Base-by-base conservation (phyloP, 2,329 filamentous ascomycete species). In the Plectosphaerella plurivora region DNA sequence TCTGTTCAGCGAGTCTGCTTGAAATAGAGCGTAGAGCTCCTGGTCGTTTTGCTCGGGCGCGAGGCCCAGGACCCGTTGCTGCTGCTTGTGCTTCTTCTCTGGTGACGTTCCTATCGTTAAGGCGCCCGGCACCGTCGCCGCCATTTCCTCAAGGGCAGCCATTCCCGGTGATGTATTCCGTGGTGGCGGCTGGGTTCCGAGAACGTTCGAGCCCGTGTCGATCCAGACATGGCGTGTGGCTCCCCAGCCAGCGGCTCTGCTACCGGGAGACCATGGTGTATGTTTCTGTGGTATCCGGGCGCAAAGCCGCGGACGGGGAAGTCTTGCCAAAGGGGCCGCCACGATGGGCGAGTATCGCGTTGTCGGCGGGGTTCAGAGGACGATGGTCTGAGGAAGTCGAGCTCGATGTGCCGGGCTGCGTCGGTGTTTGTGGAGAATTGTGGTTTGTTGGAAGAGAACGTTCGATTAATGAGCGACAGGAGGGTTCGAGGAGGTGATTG, bases 301-400 rank as follows among this genome's bases (percentile, higher is more conserved):
- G 64, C 68, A 66, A 61, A 71, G 66, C 69, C 75, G 73, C 67
- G 68, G 65, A 60, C 70, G 66, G 59, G 68, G 69, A 53, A 65
- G 52, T 55, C 58, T 58, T 59, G 68, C 68, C 69, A 71, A 41
- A 51, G 54, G 52, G 56, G 45, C 44, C 49, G 56, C 56, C 56
- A 57, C 56, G 56, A 47, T 57, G 52, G 47, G 44, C 47, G 45
- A 47, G 25, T 44, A 12, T 18, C 5, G 6, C 16, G 7, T 44
- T 18, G 45, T 49, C 39, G 25, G 42, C 39, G 16, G 53, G 45
- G 51, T 47, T 53, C 28, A 49, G 51, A 33, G 9, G 28, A 33
- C 9, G 8, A 33, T 33, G 8, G 28, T 33, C 28, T 12, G 28
- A 33, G 8, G 7, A 12, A 33, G 28, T 33, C 55, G 55, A 46